Base-by-base conservation (phyloP, 1,284 basidiomycete species). In the Schizophyllum amplum region DNA sequence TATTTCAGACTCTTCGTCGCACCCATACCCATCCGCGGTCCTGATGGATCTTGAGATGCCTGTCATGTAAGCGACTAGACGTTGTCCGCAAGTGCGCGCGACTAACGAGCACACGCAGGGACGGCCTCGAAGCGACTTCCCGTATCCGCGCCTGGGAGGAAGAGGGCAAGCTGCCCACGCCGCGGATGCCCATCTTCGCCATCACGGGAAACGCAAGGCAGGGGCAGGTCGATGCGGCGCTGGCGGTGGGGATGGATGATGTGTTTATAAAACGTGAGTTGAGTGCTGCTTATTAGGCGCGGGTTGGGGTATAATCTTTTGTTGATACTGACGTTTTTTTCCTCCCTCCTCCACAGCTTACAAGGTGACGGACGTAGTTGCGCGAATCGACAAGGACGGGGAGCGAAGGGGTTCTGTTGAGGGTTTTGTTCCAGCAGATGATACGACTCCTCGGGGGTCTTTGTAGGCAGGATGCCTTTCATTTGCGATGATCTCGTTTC, bases 221-320 rank as follows among this genome's bases (percentile, higher is more conserved):
- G 42, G 57, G 57, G 21, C 57, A 59, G 26, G 23, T 59, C 7
- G 55, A 56, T 22, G 55, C 55, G 23, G 57, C 57, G 17, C 23
- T 52, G 21, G 55, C 33, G 21, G 57, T 47, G 13, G 55, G 57
- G 22, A 56, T 59, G 55, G 51, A 59, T 27, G 22, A 26, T 24
- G 57, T 59, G 21, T 59, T 26, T 15, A 59, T 59, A n/a, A 56
- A 59, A 47, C 57, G 55, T 59, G 49, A 47, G 55, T 47, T 26
- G n/a, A n/a, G n/a, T n/a, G n/a, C n/a, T n/a, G n/a, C n/a, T n/a
- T n/a, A n/a, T n/a, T n/a, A n/a, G n/a, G n/a, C n/a, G n/a, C n/a
- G n/a, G n/a, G n/a, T n/a, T n/a, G n/a, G n/a, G n/a, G n/a, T n/a
- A n/a, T n/a, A n/a, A n/a, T n/a, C n/a, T n/a, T n/a, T 42, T 17